Percentiles rank a stretch among this genome's conserved stretches.
Evolutionary conservation across 352 stramenopile species (phyloP).

Genomic region (Peronospora tabacina): DNA sequence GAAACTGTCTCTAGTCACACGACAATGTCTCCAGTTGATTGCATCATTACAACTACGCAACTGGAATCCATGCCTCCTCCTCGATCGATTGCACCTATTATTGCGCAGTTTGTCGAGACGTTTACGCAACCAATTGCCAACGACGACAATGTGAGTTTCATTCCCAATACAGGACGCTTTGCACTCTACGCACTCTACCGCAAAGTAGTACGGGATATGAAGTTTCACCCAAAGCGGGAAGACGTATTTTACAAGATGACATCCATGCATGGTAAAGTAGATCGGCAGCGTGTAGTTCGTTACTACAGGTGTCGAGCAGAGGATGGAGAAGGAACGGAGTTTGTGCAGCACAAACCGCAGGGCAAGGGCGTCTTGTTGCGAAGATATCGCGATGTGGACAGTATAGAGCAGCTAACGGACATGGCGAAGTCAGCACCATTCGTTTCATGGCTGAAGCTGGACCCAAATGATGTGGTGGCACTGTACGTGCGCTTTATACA

Average conservation of each 20-base stretch:
- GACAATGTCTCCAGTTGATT: background rate
- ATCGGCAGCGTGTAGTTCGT: conserved; percentile 45
- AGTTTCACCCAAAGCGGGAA: conserved; percentile 36
- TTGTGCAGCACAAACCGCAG: conserved; percentile 38
- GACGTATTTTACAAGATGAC: conserved; percentile 65
- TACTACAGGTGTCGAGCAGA: conserved; percentile 30
- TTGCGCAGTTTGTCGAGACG: conserved; percentile 39
- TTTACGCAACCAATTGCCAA: conserved; percentile 47
- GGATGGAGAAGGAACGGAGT: conserved; percentile 9
- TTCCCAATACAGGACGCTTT: conserved; percentile 39
- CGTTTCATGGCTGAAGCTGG: conserved; percentile 25
- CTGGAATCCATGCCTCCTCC: background rate
- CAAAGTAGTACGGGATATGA: conserved; percentile 25
- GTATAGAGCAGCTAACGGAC: conserved; percentile 11
- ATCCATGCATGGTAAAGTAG: conserved; percentile 46
- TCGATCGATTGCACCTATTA: conserved; percentile 27
- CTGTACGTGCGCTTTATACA: conserved; percentile 34
- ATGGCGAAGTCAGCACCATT: conserved; percentile 27
- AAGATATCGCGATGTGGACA: conserved; percentile 27
- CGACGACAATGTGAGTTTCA: conserved; percentile 57
- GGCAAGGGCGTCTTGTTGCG: conserved; percentile 47
- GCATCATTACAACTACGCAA: background rate
- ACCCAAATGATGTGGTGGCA: conserved; percentile 27
- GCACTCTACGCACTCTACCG: conserved; percentile 43
- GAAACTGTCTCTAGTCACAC: background rate